A percentile compares a stretch with the other conserved stretches of the same genome.
Evolutionary conservation across 2,329 filamentous ascomycete species (phyloP).

Genomic region (Xylariaceae sp.): DNA sequence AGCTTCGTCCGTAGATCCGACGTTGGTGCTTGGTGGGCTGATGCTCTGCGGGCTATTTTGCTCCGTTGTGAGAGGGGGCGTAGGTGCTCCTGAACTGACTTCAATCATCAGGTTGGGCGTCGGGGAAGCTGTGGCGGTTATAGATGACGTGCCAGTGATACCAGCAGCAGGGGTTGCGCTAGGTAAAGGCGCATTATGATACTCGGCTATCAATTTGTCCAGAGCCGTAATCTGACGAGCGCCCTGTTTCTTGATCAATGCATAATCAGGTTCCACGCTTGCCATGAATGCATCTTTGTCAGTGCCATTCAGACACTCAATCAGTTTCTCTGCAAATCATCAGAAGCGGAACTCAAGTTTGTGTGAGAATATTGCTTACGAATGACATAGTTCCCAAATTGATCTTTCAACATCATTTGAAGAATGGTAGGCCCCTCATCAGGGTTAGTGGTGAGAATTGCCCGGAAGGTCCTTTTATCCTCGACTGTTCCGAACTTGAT

Average conservation of each 20-base stretch:
- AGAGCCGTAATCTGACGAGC: slow-evolving; percentile 66
- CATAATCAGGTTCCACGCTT: slow-evolving; percentile 62
- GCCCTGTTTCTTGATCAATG: slow-evolving; percentile 60
- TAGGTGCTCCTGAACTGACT: slow-evolving; percentile 55
- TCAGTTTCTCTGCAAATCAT: slow-evolving; percentile 67
- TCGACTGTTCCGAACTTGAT: slow-evolving; percentile 68
- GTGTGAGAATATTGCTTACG: slow-evolving; percentile 60
- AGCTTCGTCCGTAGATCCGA: slow-evolving; percentile 48
- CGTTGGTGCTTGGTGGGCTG: slow-evolving; percentile 61
- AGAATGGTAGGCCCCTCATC: slow-evolving; percentile 69
- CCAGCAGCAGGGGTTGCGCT: neutral
- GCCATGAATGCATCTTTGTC: slow-evolving; percentile 54
- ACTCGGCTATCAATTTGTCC: slow-evolving; percentile 50
- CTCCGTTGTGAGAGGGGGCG: slow-evolving; percentile 66
- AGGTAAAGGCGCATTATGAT: slow-evolving; percentile 1
- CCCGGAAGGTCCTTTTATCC: slow-evolving; percentile 68
- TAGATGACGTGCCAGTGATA: slow-evolving; percentile 8
- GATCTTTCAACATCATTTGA: slow-evolving; percentile 78
- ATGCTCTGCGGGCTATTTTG: slow-evolving; percentile 68
- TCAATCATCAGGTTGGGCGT: slow-evolving; percentile 44
- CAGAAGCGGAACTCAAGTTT: neutral
- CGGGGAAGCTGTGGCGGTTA: slow-evolving; percentile 19
- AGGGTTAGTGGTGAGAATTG: slow-evolving; percentile 57
- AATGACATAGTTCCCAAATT: slow-evolving; percentile 94
- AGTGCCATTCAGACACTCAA: slow-evolving; percentile 58